phyloP scores from a whole-genome alignment of 1,139 yeast genomes.

The Suhomyces chickasaworum region DNA sequence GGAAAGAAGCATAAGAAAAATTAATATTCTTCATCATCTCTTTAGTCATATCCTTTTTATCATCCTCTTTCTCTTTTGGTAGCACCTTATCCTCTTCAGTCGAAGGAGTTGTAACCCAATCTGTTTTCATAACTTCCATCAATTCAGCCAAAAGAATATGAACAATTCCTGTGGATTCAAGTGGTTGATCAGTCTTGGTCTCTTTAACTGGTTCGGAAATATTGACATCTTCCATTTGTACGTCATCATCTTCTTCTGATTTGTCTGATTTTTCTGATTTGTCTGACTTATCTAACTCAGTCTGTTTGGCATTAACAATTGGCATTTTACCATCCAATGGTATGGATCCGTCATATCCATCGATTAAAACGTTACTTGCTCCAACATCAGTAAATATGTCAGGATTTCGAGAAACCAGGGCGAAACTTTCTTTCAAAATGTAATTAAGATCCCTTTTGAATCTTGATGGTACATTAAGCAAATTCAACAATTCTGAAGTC shows the following conservation, averaged over 20 bases:
- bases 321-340: slow-evolving; percentile 18
- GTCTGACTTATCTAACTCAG: too few species aligned
- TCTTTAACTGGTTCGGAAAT: not conserved
- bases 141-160: slow-evolving; percentile 64
- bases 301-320: slow-evolving; percentile 15
- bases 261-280: too few species aligned
- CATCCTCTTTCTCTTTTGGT: slow-evolving; percentile 19
- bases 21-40: slow-evolving; percentile 44
- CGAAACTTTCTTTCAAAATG: slow-evolving; percentile 56
- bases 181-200: slow-evolving; percentile 16
- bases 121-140: slow-evolving; percentile 54
- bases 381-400: slow-evolving; percentile 55
- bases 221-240: slow-evolving; percentile 35
- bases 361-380: slow-evolving; percentile 50
- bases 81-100: slow-evolving; percentile 15
- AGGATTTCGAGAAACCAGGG: slow-evolving; percentile 62
- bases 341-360: slow-evolving; percentile 45
- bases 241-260: slow-evolving; percentile 36
- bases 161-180: slow-evolving; percentile 59
- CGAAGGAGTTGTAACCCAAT: slow-evolving; percentile 48
- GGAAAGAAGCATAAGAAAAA: slow-evolving; percentile 66
- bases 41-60: slow-evolving; percentile 19
- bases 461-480: slow-evolving; percentile 32
- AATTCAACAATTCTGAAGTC: slow-evolving; percentile 46
- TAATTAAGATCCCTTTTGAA: slow-evolving; percentile 49